Conservation (phyloP, 805 yeast species). For the Ogataea allantospora region DNA sequence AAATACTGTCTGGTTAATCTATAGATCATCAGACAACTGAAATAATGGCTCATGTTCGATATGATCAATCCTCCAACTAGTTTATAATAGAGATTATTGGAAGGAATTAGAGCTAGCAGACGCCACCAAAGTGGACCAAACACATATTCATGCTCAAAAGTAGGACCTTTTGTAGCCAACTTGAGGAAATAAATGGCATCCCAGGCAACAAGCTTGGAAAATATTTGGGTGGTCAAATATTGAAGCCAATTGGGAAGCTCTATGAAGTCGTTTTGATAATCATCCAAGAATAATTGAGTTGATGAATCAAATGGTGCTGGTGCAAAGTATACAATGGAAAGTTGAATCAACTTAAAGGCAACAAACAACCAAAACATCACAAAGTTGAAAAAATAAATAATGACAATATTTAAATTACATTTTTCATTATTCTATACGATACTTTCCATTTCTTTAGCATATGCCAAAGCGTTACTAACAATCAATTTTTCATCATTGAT, state of each 20-base stretch:
- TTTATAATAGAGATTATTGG: conserved; percentile 40
- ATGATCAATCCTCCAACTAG: conserved; percentile 47
- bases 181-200: conserved; percentile 77
- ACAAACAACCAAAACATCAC: conserved; percentile 24
- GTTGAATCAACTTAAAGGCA: conserved; percentile 38
- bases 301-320: conserved; percentile 53
- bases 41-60: conserved; percentile 52
- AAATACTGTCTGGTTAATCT: conserved; percentile 39
- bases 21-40: conserved; percentile 49
- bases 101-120: conserved; percentile 28
- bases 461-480: conserved; percentile 72
- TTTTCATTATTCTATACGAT: conserved; percentile 55
- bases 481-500: conserved; percentile 44
- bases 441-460: conserved; percentile 90
- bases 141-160: conserved; percentile 89
- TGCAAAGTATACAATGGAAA: conserved; percentile 36
- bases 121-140: conserved; percentile 79
- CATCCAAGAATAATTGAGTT: conserved; percentile 36
- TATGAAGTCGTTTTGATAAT: conserved; percentile 19
- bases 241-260: conserved; percentile 3
- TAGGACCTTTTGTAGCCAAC: conserved; percentile 46
- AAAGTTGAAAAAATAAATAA: conserved; percentile 8
- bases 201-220: conserved; percentile 70
- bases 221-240: conserved; percentile 24
- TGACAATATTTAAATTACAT: neutral